These are phyloP conservation scores for Coemansia sp. DNA, from an alignment of 192 early-diverging fungal species.

Conservation along the genomic window DNA sequence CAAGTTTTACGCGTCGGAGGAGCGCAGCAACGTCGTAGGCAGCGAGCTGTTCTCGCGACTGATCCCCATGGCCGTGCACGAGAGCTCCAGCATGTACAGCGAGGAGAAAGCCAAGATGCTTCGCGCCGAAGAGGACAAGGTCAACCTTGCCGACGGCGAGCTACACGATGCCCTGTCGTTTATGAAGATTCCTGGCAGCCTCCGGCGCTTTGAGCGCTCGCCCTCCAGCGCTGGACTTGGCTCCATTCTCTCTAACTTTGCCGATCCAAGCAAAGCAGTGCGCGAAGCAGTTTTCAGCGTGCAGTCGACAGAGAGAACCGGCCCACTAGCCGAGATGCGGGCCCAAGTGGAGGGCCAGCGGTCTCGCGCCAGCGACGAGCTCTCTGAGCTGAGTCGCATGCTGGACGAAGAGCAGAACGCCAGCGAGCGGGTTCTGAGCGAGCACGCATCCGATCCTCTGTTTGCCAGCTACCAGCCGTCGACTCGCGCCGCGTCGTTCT, in stretches of 20 bases:
- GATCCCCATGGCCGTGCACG: slow-evolving; percentile 91
- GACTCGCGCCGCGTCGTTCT: slow-evolving; percentile 63
- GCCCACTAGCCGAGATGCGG: slow-evolving; percentile 59
- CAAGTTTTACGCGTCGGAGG: slow-evolving; percentile 69
- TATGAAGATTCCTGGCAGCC: slow-evolving; percentile 77
- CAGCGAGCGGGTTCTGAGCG: slow-evolving; percentile 72
- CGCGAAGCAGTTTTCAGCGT: slow-evolving; percentile 63
- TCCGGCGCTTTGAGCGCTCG: slow-evolving; percentile 74
- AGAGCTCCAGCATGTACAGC: slow-evolving; percentile 89
- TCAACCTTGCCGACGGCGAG: slow-evolving; percentile 81
- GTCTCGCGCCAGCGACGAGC: slow-evolving; percentile 57
- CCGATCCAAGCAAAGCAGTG: slow-evolving; percentile 59
- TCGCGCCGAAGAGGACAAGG: slow-evolving; percentile 73
- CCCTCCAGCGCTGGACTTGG: slow-evolving; percentile 29
- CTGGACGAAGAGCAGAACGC: slow-evolving; percentile 88
- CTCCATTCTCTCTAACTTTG: slow-evolving; percentile 53
- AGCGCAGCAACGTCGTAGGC: slow-evolving; percentile 80
- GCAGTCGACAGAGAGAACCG: slow-evolving; percentile 56
- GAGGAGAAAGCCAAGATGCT: slow-evolving; percentile 95
- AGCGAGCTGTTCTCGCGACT: slow-evolving; percentile 84
- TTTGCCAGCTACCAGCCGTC: slow-evolving; percentile 86
- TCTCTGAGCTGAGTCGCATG: slow-evolving; percentile 64
- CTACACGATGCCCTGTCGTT: slow-evolving; percentile 78
- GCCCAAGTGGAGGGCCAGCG: slow-evolving; percentile 67
- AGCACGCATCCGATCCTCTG: slow-evolving; percentile 65